These are phyloP conservation scores for Fusarium illudens DNA, from an alignment of 2,329 filamentous ascomycete species.

Conservation along the genomic window DNA sequence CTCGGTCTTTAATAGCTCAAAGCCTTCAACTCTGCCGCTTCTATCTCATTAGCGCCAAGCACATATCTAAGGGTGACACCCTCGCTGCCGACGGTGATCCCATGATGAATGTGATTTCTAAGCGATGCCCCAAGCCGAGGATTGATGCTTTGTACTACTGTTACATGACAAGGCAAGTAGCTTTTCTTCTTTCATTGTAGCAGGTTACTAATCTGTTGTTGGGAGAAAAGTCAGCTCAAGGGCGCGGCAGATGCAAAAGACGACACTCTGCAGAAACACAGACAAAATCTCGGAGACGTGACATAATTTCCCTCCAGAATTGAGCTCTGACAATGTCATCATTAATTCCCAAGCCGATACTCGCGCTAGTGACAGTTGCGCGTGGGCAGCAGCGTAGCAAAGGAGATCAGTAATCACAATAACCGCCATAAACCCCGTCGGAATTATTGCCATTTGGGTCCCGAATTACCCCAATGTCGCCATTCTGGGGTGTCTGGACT, in stretches of 20 bases:
- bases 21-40: too few relatives aligned
- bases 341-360: conserved; percentile 13
- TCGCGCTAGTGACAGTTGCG: neutral
- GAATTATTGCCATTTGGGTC: neutral
- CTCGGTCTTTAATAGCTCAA: too few relatives aligned
- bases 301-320: neutral
- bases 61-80: too few relatives aligned
- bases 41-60: too few relatives aligned
- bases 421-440: conserved; percentile 9
- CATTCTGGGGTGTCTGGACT: neutral
- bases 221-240: neutral
- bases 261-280: neutral
- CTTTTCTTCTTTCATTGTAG: neutral
- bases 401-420: conserved; percentile 29
- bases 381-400: neutral
- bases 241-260: neutral
- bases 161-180: too few relatives aligned
- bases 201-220: neutral
- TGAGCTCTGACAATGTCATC: conserved; percentile 7
- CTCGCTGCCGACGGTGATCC: too few relatives aligned
- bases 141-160: neutral
- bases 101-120: neutral
- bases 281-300: neutral
- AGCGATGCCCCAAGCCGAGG: neutral
- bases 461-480: conserved; percentile 1